Percentiles rank a stretch among this genome's conserved stretches.
phyloP scores from a whole-genome alignment of 2,329 filamentous ascomycete species.

The Nigrograna mackinnonii region DNA sequence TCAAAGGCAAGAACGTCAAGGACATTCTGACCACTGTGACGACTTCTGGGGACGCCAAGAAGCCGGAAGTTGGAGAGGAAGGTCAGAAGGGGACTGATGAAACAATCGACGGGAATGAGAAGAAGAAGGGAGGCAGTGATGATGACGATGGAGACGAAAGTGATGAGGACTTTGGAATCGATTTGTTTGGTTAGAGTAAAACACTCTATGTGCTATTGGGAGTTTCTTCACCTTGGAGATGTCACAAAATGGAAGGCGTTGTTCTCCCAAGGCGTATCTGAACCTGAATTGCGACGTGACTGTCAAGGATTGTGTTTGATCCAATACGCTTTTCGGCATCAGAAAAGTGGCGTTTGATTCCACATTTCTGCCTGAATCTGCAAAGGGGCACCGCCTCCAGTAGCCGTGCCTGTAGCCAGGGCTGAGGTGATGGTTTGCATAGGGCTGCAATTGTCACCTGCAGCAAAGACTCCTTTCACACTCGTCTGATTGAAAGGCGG shows the following conservation, averaged over 20 bases:
- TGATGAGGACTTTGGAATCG: constrained; percentile 12
- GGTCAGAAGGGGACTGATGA: constrained; percentile 6
- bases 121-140: constrained; percentile 5
- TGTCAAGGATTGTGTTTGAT: no score
- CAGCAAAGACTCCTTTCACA: constrained; percentile 54
- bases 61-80: constrained; percentile 2
- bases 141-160: constrained; percentile 10
- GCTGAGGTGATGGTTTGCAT: constrained; percentile 3
- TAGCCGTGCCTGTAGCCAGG: constrained; percentile 2
- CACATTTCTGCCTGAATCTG: constrained; percentile 10
- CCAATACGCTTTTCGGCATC: no score
- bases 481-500: constrained; percentile 52
- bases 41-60: constrained; percentile 35
- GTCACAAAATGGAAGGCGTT: no score
- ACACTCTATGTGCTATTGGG: no score
- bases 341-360: constrained; percentile 5
- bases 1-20: constrained; percentile 89
- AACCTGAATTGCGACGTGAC: no score
- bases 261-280: no score
- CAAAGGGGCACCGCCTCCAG: constrained; percentile 6
- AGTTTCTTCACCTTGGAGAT: no score
- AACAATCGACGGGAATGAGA: constrained; percentile 3
- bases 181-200: no score
- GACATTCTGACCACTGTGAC: constrained; percentile 81
- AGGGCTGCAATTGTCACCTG: no score